A percentile compares a stretch with the other conserved stretches of the same genome.
These are phyloP conservation scores for Neurospora africana DNA, from an alignment of 495 filamentous ascomycete species.

Conservation along the genomic window DNA sequence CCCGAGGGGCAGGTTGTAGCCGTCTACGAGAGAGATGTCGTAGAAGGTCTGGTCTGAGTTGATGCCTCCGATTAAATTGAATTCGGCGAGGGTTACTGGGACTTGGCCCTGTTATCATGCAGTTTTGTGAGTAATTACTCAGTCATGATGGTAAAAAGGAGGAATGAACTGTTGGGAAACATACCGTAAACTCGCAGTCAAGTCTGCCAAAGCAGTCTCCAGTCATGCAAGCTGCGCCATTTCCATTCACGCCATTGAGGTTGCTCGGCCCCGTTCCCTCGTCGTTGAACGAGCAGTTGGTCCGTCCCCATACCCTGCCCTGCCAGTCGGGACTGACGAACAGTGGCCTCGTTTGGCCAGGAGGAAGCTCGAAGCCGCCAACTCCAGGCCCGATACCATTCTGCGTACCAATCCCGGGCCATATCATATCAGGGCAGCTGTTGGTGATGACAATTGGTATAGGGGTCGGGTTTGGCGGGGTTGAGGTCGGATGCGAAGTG, in stretches of 20 bases:
- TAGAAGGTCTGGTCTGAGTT: slow-evolving; percentile 57
- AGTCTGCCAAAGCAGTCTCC: slow-evolving; percentile 64
- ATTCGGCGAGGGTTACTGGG: slow-evolving; percentile 64
- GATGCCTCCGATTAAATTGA: slow-evolving; percentile 54
- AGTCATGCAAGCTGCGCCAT: slow-evolving; percentile 52
- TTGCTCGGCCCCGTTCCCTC: slow-evolving; percentile 42
- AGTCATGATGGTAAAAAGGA: background rate
- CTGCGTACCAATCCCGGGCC: slow-evolving; percentile 61
- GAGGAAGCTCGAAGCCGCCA: slow-evolving; percentile 52
- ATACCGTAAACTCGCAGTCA: slow-evolving; percentile 52
- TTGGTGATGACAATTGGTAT: slow-evolving; percentile 52
- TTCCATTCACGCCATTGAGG: slow-evolving; percentile 41
- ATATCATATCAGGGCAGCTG: slow-evolving; percentile 54
- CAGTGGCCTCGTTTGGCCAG: slow-evolving; percentile 39
- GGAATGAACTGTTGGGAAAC: slow-evolving; percentile 10
- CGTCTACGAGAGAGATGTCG: slow-evolving; percentile 76
- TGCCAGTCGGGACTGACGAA: slow-evolving; percentile 61
- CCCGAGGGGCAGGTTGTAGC: slow-evolving; percentile 67
- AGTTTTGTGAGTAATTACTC: background rate
- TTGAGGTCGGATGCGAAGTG: slow-evolving; percentile 1
- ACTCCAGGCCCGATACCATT: slow-evolving; percentile 49
- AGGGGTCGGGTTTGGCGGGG: slow-evolving; percentile 10
- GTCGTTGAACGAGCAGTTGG: slow-evolving; percentile 64
- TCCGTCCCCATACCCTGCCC: slow-evolving; percentile 70
- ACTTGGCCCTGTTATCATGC: slow-evolving; percentile 39